phyloP scores from a whole-genome alignment of 768 basidiomycete genomes.

The Crassisporium funariophilum region DNA sequence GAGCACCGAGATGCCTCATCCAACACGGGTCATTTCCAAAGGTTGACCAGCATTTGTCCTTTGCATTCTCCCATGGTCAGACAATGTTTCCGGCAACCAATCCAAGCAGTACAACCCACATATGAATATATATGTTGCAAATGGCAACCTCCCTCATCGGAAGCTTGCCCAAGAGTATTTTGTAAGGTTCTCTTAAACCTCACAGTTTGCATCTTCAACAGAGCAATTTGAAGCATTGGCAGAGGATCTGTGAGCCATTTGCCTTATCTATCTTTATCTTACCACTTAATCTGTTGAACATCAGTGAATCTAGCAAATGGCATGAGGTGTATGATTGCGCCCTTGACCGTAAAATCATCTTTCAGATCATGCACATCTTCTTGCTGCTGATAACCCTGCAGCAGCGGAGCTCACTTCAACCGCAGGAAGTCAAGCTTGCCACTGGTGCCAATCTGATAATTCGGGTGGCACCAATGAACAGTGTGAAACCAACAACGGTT shows the following conservation, averaged over 20 bases:
- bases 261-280: neutral
- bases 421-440: conserved; percentile 6
- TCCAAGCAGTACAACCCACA: conserved; percentile 40
- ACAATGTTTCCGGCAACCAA: conserved; percentile 36
- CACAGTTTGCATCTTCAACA: conserved; percentile 25
- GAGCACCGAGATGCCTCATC: neutral
- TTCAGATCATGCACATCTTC: neutral
- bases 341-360: neutral
- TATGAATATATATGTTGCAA: conserved; percentile 34
- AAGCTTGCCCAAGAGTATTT: conserved; percentile 32
- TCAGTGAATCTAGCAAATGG: neutral
- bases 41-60: neutral
- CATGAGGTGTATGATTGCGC: neutral
- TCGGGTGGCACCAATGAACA: conserved; percentile 23
- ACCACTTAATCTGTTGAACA: neutral
- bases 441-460: conserved; percentile 24
- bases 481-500: conserved; percentile 21
- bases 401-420: neutral
- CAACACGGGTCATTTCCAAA: neutral
- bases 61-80: conserved; percentile 24
- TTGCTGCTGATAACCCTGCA: neutral
- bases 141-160: conserved; percentile 28
- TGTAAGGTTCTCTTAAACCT: conserved; percentile 33
- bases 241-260: conserved; percentile 14
- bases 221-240: conserved; percentile 33